Conservation (phyloP, 129 eudicot genomes). For the Flaveria robusta region DNA sequence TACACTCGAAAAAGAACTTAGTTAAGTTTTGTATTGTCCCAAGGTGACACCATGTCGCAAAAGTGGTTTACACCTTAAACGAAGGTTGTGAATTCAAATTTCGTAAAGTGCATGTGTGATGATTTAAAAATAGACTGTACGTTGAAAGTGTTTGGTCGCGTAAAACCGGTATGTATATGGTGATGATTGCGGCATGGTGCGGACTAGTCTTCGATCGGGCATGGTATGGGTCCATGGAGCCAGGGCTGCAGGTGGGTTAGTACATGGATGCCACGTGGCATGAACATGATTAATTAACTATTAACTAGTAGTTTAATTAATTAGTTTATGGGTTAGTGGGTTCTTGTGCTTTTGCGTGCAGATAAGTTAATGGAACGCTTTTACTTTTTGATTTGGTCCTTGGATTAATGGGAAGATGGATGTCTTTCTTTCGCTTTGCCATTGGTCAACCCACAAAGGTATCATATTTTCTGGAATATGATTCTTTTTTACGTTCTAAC, state of each 20-base stretch:
- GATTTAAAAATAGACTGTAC: no score
- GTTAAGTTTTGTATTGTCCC: no score
- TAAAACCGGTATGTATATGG: no score
- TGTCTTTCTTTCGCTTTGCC: neutral
- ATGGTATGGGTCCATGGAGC: conserved; percentile 40
- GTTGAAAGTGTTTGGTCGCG: no score
- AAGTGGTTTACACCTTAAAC: no score
- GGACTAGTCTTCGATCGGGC: conserved; percentile 34
- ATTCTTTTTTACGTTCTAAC: neutral
- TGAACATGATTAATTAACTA: neutral
- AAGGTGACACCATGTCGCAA: no score
- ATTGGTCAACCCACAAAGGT: conserved; percentile 23
- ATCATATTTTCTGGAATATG: neutral
- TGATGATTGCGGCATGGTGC: no score
- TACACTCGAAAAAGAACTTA: no score
- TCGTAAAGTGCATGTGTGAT: no score
- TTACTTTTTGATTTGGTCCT: conserved; percentile 35
- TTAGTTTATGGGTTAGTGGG: conserved; percentile 11
- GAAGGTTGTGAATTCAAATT: no score
- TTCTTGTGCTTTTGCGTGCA: conserved; percentile 55
- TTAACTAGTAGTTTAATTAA: neutral
- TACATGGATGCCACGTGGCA: conserved; percentile 20
- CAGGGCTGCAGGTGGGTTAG: conserved; percentile 8
- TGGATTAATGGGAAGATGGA: conserved; percentile 21
- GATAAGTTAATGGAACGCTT: conserved; percentile 45